These are phyloP conservation scores for Rhizopus stolonifer DNA, from an alignment of 371 early-diverging fungal species.

Conservation along the genomic window DNA sequence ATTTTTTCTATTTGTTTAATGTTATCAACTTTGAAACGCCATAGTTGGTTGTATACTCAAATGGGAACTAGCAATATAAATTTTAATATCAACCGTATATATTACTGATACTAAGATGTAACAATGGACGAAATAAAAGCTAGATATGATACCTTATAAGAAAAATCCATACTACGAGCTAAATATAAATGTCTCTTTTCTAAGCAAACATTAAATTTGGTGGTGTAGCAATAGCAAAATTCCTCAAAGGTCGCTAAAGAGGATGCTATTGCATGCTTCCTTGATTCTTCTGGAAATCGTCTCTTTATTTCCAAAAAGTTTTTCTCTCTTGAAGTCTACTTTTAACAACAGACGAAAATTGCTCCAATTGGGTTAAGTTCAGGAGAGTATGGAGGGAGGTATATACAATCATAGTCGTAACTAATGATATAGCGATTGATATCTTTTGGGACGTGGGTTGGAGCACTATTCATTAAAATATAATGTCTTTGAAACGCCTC, in stretches of 20 bases:
- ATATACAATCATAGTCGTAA: not conserved
- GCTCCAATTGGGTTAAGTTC: constrained; percentile 3
- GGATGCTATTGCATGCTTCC: constrained; percentile 11
- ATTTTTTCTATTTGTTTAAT: no score
- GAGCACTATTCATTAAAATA: constrained; percentile 6
- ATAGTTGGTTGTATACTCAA: no score
- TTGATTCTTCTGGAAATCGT: constrained; percentile 8
- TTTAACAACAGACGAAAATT: constrained; percentile 9
- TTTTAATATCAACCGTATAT: no score
- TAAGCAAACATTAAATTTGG: constrained; percentile 9
- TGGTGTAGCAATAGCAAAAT: constrained; percentile 9
- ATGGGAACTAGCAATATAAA: no score
- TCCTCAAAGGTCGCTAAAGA: constrained; percentile 6
- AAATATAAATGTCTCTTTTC: constrained; percentile 1
- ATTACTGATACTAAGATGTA: no score
- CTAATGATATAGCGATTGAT: not conserved
- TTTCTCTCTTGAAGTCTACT: constrained; percentile 11
- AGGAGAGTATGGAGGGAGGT: constrained; percentile 9
- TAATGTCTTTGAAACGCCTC: constrained; percentile 4
- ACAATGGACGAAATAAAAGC: no score
- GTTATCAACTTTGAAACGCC: no score
- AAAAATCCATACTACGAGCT: no score
- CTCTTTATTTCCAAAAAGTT: constrained; percentile 7
- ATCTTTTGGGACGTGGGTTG: not conserved
- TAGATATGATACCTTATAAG: no score